Percentiles rank a stretch among this genome's conserved stretches.
These are phyloP conservation scores for Hirsutella minnesotensis DNA, from an alignment of 2,329 filamentous ascomycete species.

Conservation along the genomic window DNA sequence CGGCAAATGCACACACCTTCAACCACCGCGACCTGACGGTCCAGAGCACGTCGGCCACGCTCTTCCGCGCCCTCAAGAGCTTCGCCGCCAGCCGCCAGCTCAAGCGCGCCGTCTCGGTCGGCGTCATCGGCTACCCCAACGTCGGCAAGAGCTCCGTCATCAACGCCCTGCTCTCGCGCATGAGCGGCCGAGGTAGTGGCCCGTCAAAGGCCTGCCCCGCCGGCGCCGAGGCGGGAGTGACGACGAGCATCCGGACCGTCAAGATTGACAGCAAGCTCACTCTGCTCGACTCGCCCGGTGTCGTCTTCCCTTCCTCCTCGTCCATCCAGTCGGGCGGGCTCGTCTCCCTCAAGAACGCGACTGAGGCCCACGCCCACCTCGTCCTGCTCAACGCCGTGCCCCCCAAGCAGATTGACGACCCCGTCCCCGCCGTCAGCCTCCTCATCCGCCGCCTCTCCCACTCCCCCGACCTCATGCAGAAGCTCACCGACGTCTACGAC, in stretches of 20 bases:
- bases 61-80: slow-evolving; percentile 83
- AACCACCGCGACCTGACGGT: slow-evolving; percentile 85
- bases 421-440: slow-evolving; percentile 72
- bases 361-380: slow-evolving; percentile 70
- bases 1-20: slow-evolving; percentile 79
- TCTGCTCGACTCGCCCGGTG: slow-evolving; percentile 85
- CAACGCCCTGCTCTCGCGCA: slow-evolving; percentile 73
- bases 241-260: slow-evolving; percentile 75
- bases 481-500: slow-evolving; percentile 74
- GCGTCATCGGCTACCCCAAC: slow-evolving; percentile 91
- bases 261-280: slow-evolving; percentile 94
- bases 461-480: slow-evolving; percentile 61
- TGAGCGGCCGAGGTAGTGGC: slow-evolving; percentile 51
- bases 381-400: slow-evolving; percentile 85
- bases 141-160: slow-evolving; percentile 95
- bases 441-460: slow-evolving; percentile 71
- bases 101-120: slow-evolving; percentile 81
- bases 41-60: slow-evolving; percentile 70
- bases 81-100: slow-evolving; percentile 74
- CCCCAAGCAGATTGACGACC: slow-evolving; percentile 88
- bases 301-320: slow-evolving; percentile 71
- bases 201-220: slow-evolving; percentile 63
- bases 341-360: slow-evolving; percentile 44
- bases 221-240: slow-evolving; percentile 85
- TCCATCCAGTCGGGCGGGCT: slow-evolving; percentile 25